A percentile compares a stretch with the other conserved stretches of the same genome.
These are phyloP conservation scores for Penicillium sp. DNA, from an alignment of 2,329 filamentous ascomycete genomes.

Conservation along the genomic window DNA sequence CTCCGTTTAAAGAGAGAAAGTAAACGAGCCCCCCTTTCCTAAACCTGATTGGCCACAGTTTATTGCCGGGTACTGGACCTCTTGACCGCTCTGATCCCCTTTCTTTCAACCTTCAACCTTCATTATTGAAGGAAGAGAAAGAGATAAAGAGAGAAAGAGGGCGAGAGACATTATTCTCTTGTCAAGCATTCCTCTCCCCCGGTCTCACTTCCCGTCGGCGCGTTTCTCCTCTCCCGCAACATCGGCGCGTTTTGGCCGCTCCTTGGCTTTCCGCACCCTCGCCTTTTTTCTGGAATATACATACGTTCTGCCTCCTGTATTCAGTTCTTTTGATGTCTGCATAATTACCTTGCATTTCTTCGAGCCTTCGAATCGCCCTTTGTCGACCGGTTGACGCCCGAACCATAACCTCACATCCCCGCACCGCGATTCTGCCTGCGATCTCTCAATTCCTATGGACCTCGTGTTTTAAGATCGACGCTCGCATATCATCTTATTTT, in stretches of 20 bases:
- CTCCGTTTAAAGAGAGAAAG: neutral
- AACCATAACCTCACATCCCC: slow-evolving; percentile 14
- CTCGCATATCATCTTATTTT: neutral
- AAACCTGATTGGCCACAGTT: slow-evolving; percentile 14
- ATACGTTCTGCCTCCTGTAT: slow-evolving; percentile 2
- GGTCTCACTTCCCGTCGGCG: neutral
- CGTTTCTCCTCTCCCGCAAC: slow-evolving; percentile 1
- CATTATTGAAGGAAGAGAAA: neutral
- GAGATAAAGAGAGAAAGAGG: no score
- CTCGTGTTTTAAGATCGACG: slow-evolving; percentile 10
- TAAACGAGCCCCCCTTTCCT: slow-evolving; percentile 7
- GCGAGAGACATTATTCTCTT: slow-evolving; percentile 2
- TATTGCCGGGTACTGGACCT: slow-evolving; percentile 12
- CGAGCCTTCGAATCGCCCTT: neutral
- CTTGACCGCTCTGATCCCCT: slow-evolving; percentile 25
- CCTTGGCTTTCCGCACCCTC: slow-evolving; percentile 14
- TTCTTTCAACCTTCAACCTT: slow-evolving; percentile 14
- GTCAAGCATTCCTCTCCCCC: neutral
- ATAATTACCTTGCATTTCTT: neutral
- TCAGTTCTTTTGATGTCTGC: slow-evolving; percentile 1
- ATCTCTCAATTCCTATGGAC: slow-evolving; percentile 15
- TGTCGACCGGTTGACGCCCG: neutral
- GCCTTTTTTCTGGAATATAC: slow-evolving; percentile 12
- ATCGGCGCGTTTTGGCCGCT: slow-evolving; percentile 9
- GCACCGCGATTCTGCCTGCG: slow-evolving; percentile 15